Conservation (phyloP, 306 rosid species). For the Elaeagnus macrophylla region DNA sequence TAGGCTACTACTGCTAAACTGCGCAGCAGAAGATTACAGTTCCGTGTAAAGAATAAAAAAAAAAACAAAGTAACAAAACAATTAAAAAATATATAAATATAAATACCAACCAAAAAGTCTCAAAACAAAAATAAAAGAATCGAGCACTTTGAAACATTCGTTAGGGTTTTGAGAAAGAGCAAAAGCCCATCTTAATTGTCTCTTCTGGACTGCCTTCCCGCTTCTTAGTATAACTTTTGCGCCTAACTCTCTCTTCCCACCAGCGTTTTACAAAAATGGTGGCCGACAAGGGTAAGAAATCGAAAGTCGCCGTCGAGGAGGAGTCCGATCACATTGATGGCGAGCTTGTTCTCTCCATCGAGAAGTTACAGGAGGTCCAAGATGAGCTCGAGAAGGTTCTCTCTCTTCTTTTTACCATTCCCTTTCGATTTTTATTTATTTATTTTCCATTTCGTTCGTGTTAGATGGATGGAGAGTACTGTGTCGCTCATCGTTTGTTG, state of each 20-base stretch:
- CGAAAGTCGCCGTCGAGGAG: constrained; percentile 27
- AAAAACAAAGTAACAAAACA: no score
- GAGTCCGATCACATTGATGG: constrained; percentile 31
- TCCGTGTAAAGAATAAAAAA: no score
- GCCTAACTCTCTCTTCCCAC: background rate
- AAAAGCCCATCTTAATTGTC: no score
- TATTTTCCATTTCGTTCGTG: background rate
- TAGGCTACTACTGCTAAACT: no score
- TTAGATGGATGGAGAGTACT: background rate
- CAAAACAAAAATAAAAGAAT: no score
- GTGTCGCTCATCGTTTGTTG: background rate
- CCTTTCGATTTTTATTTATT: background rate
- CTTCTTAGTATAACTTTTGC: background rate
- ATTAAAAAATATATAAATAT: no score
- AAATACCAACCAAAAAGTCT: no score
- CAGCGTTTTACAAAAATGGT: background rate
- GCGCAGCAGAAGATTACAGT: no score
- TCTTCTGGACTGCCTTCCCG: no score
- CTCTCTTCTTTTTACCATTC: background rate
- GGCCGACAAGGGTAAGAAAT: constrained; percentile 18
- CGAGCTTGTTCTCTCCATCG: constrained; percentile 29
- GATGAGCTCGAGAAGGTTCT: constrained; percentile 52
- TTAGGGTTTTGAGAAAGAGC: no score
- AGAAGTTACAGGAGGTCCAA: constrained; percentile 56
- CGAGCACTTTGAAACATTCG: no score